Percentiles rank a stretch among this genome's conserved stretches.
Conservation (phyloP, 305 asterid genomes). For the Fraxinus paxiana region DNA sequence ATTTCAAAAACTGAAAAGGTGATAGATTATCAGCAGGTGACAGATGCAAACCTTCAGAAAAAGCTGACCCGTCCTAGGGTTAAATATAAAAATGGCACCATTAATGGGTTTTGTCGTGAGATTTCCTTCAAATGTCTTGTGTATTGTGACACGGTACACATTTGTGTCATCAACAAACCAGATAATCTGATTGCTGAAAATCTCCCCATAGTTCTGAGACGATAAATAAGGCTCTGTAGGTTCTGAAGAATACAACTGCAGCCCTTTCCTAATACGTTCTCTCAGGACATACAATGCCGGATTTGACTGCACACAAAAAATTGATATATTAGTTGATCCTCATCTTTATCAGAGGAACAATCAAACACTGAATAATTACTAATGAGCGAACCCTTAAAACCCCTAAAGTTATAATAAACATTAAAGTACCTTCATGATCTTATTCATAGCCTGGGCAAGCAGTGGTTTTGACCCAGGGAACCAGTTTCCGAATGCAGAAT, state of each 20-base stretch:
- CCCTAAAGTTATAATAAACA: not conserved
- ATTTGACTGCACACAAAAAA: slow-evolving; percentile 63
- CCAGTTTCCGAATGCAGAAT: slow-evolving; percentile 99
- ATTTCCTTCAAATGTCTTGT: slow-evolving; percentile 98
- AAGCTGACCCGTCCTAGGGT: slow-evolving; percentile 97
- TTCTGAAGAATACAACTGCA: slow-evolving; percentile 95
- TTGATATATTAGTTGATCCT: not conserved
- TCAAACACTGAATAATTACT: not conserved
- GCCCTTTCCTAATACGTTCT: slow-evolving; percentile 93
- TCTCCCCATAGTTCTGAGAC: slow-evolving; percentile 98
- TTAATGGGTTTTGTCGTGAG: slow-evolving; percentile 95
- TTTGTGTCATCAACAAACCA: slow-evolving; percentile 99
- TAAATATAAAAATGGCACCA: slow-evolving; percentile 97
- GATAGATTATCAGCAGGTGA: not conserved
- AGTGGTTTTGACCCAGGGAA: slow-evolving; percentile 99
- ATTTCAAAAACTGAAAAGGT: not conserved
- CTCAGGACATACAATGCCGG: slow-evolving; percentile 93
- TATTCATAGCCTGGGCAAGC: slow-evolving; percentile 99
- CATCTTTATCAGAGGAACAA: not conserved
- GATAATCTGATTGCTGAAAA: slow-evolving; percentile 95
- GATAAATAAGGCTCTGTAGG: slow-evolving; percentile 98
- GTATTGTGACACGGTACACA: slow-evolving; percentile 97
- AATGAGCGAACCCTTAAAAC: not conserved
- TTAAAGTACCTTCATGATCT: slow-evolving; percentile 84
- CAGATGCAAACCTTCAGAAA: slow-evolving; percentile 65